phyloP scores from a whole-genome alignment of 495 filamentous ascomycete genomes.

The Collariella sp. region DNA sequence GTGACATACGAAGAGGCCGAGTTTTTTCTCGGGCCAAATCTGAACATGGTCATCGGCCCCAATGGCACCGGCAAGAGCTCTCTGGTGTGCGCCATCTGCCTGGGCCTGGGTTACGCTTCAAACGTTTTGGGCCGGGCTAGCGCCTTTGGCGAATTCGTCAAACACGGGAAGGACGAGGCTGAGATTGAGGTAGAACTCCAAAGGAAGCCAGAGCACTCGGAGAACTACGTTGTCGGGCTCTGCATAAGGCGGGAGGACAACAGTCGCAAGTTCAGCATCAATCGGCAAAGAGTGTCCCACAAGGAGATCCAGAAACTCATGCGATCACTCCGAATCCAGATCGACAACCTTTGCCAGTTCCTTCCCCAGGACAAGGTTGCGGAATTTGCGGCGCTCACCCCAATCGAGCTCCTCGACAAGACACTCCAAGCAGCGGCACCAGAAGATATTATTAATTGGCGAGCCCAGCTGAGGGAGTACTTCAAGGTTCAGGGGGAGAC shows the following conservation, averaged over 20 bases:
- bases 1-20: slow-evolving; percentile 90
- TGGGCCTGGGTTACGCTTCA: slow-evolving; percentile 80
- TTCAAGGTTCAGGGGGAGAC: slow-evolving; percentile 60
- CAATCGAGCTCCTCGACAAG: slow-evolving; percentile 74
- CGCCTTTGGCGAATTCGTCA: slow-evolving; percentile 82
- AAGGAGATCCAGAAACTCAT: slow-evolving; percentile 57
- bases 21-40: slow-evolving; percentile 78
- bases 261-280: slow-evolving; percentile 61
- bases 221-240: slow-evolving; percentile 66
- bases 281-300: slow-evolving; percentile 49
- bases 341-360: slow-evolving; percentile 97
- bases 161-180: slow-evolving; percentile 72
- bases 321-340: slow-evolving; percentile 70
- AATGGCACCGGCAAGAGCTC: slow-evolving; percentile 98
- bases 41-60: slow-evolving; percentile 98
- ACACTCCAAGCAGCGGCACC: slow-evolving; percentile 84
- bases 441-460: slow-evolving; percentile 69
- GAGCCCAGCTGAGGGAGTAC: slow-evolving; percentile 61
- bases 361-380: slow-evolving; percentile 93
- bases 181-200: slow-evolving; percentile 84
- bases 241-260: slow-evolving; percentile 76
- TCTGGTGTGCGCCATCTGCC: slow-evolving; percentile 91
- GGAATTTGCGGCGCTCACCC: slow-evolving; percentile 79
- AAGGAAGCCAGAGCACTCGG: slow-evolving; percentile 37
- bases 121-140: slow-evolving; percentile 82